Evolutionary conservation across 768 basidiomycete genomes (phyloP), one percentile per base, ranked within the genome.

Genomic region (Kwoniella newhampshirensis): DNA sequence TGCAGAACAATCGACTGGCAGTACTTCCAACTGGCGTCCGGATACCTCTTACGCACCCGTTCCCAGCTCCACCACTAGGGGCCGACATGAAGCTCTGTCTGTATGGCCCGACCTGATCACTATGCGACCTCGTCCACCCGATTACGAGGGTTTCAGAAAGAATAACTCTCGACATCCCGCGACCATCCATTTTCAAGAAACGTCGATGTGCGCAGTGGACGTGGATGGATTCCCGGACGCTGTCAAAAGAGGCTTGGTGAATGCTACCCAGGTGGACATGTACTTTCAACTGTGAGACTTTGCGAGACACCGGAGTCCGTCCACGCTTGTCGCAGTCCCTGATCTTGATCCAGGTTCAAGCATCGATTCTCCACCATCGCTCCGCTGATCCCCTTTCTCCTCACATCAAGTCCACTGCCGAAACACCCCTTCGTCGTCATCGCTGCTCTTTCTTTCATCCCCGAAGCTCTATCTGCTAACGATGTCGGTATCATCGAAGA

Each of bases 371-470:
- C 67, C 9, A 37, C 37, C 7, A 39, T 59, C 15, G 30, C 57
- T 26, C 67, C 67, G 23, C 30, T 69, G 20, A 41, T 55, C 8
- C 57, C 55, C 17, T 63, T 61, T 35, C 59, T 69, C 20, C 50
- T 59, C 15, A 36, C 65, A 23, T 54, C 61, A 12, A 55, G 59
- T 2, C 50, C 67, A 3, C 23, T 56, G 2, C 66, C 66, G 5
- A 35, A 52, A 5, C 62, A 67, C 46, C 58, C 59, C 12, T 67
- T 67, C 56, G 47, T 67, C 12, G 39, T 61, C 18, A 43, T 59
- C 18, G 66, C 66, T n/a, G 51, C 51, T 13, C 47, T 66, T 4
- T 35, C 47, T 13, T 57, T 52, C 27, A 37, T 60, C 15, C 40
- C 30, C 2, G 28, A 46, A 3, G n/a, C 32, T 17, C 28, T 47